A percentile compares a stretch with the other conserved stretches of the same genome.
These are phyloP conservation scores for Emydomyces testavorans DNA, from an alignment of 2,329 filamentous ascomycete genomes.

Conservation along the genomic window DNA sequence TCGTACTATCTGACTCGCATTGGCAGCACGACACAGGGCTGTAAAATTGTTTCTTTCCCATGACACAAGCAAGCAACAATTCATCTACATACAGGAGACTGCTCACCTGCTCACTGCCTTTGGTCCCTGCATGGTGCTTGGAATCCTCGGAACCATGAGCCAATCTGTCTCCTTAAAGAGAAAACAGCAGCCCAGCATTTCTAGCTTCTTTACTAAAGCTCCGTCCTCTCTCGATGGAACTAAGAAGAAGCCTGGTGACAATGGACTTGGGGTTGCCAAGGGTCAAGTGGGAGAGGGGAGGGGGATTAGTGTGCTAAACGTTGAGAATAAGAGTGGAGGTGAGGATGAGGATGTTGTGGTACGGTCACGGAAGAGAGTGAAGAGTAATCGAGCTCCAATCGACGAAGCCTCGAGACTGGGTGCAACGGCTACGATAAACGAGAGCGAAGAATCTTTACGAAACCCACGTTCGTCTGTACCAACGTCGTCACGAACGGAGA, in stretches of 20 bases:
- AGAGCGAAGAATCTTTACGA: neutral
- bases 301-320: neutral
- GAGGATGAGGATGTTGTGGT: slow-evolving; percentile 30
- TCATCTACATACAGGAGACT: no score
- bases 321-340: slow-evolving; percentile 17
- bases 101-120: neutral
- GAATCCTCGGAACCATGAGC: slow-evolving; percentile 11
- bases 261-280: neutral
- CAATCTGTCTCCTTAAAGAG: slow-evolving; percentile 24
- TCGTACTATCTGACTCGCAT: no score
- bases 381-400: slow-evolving; percentile 20
- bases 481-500: slow-evolving; percentile 43
- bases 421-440: slow-evolving; percentile 10
- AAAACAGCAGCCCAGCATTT: slow-evolving; percentile 63
- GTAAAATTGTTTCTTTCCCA: no score
- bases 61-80: no score
- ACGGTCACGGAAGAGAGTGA: slow-evolving; percentile 34
- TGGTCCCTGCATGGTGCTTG: neutral
- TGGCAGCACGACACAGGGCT: no score
- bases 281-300: neutral
- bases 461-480: neutral
- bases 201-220: slow-evolving; percentile 68
- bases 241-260: neutral
- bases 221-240: slow-evolving; percentile 21
- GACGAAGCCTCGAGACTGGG: slow-evolving; percentile 14